Conservation (phyloP, 1,284 basidiomycete genomes). For the Ceratobasidium sp. region DNA sequence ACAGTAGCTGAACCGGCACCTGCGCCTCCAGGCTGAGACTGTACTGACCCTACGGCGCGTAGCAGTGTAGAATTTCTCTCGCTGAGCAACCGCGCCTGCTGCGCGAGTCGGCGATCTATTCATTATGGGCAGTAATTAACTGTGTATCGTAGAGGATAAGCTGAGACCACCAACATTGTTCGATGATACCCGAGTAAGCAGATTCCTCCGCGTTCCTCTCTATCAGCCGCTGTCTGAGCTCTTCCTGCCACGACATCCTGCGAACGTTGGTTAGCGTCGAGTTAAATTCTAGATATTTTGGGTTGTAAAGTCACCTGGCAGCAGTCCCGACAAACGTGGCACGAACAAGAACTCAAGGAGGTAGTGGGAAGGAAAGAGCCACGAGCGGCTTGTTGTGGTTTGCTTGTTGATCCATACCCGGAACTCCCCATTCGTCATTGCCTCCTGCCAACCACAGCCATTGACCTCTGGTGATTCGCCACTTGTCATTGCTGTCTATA, state of each 20-base stretch:
- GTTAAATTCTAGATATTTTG: not conserved
- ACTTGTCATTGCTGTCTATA: constrained; percentile 28
- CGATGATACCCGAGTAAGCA: constrained; percentile 84
- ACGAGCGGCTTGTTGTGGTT: constrained; percentile 31
- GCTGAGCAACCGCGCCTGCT: constrained; percentile 88
- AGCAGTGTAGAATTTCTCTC: constrained; percentile 89
- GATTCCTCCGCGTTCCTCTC: constrained; percentile 81
- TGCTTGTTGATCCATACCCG: constrained; percentile 31
- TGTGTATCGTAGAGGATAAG: constrained; percentile 16
- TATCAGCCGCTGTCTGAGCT: constrained; percentile 73
- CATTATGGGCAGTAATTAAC: not conserved
- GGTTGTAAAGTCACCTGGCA: constrained; percentile 53
- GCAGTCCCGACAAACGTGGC: constrained; percentile 77
- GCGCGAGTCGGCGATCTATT: constrained; percentile 88
- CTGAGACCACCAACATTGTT: constrained; percentile 77
- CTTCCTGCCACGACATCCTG: constrained; percentile 54
- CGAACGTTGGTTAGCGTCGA: not conserved
- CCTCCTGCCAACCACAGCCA: constrained; percentile 44
- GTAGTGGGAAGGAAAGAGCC: constrained; percentile 46
- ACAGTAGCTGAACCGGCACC: constrained; percentile 64
- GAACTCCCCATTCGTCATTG: constrained; percentile 44
- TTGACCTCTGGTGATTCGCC: constrained; percentile 43
- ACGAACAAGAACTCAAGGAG: constrained; percentile 19
- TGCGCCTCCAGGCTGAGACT: constrained; percentile 71
- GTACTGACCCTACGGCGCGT: constrained; percentile 78